Conservation (phyloP, 1,139 yeast genomes). For the Blastobotrys raffinosifermentans region DNA sequence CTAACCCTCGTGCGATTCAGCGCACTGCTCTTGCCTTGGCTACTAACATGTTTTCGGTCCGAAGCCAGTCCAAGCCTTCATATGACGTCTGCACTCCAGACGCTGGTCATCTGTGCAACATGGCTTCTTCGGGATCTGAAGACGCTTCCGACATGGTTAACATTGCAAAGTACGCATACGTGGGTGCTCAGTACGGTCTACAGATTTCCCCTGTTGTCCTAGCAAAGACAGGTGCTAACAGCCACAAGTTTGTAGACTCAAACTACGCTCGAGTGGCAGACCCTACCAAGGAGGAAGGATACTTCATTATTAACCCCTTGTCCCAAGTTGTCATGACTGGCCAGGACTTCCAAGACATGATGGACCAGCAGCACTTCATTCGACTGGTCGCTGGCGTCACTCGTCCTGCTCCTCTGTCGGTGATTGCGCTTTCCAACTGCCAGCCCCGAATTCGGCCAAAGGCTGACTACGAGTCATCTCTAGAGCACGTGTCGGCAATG, state of each 20-base stretch:
- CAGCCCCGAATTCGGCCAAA: conserved; percentile 3
- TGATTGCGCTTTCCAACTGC: conserved; percentile 4
- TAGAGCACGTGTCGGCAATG: conserved; percentile 1
- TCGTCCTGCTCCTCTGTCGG: conserved; percentile 4
- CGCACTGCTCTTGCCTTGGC: background rate
- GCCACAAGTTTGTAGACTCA: conserved; percentile 7
- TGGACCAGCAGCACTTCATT: conserved; percentile 8
- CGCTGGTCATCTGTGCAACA: background rate
- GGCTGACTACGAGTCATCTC: background rate
- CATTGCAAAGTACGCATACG: conserved; percentile 11
- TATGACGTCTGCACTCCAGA: background rate
- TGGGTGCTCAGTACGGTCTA: conserved; percentile 10
- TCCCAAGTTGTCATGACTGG: conserved; percentile 9
- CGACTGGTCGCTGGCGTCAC: conserved; percentile 6
- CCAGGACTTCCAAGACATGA: conserved; percentile 9
- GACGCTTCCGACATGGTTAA: conserved; percentile 10
- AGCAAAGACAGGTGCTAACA: conserved; percentile 8
- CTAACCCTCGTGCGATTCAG: background rate
- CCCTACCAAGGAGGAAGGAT: conserved; percentile 9
- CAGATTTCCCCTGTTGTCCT: conserved; percentile 11
- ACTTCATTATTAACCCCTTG: conserved; percentile 11
- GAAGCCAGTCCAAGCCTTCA: conserved; percentile 2
- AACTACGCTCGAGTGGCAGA: conserved; percentile 15
- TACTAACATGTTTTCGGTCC: conserved; percentile 1
- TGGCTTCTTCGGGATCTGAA: conserved; percentile 1